Evolutionary conservation across 169 alveolate species (phyloP), one percentile per base, ranked within the genome.

Genomic region (Plasmodium gallinaceum): DNA sequence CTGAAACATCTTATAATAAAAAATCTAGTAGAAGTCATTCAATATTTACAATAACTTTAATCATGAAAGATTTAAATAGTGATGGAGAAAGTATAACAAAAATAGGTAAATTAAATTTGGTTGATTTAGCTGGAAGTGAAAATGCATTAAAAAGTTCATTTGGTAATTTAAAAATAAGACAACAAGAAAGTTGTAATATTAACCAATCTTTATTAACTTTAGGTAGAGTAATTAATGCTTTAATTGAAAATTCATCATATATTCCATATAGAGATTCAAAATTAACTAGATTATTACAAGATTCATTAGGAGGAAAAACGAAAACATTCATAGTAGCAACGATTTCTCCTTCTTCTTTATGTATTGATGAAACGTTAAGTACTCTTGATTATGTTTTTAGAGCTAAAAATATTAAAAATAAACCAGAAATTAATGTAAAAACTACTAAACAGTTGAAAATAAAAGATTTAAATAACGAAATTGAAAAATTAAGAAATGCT

Each of bases 101-200:
- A 62, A 93, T 93, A 54, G 98, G 99, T 2, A 96, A 94, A 62
- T 88, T 98, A 32, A 96, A 96, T 90, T 75, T 98, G 91, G 99
- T 98, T 2, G 99, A 98, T 94, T 93, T 98, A 46, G 99, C 99
- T 5, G 99, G 99, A 14, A 96, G 98, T 85, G 99, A 98, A 85
- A 93, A 98, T 18, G 91, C 94, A 32, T 91, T 80, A 73, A 94
- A 94, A 62, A 95, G 97, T 42, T 97, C 97, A 42, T 95, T 98
- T 43, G 94, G 96, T 10, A 97, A 98, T 14, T 93, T 95, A 7
- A 97, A 97, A 22, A 95, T 95, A 18, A 76, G 98, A 72, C 91
- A 96, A 32, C 96, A 96, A 87, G 99, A 98, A 90, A 98, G 98
- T 18, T 96, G 96, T 14, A 97, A 95, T 74, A 98, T 98, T 62